Conservation (phyloP, 768 basidiomycete genomes). For the Lyophyllum atratum region DNA sequence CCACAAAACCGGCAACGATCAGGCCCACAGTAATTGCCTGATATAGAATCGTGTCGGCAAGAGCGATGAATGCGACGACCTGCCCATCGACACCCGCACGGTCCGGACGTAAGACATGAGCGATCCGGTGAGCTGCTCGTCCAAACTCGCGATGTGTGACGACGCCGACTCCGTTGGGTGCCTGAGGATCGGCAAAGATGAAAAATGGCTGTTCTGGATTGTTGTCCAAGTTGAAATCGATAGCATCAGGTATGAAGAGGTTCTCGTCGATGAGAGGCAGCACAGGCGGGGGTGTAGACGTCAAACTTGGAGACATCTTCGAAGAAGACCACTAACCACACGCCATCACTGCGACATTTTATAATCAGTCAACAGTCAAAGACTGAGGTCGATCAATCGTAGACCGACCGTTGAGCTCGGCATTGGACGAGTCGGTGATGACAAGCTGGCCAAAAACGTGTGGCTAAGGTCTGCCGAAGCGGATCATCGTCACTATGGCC, state of each 20-base stretch:
- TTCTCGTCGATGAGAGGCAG: conserved; percentile 3
- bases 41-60: conserved; percentile 38
- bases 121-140: conserved; percentile 44
- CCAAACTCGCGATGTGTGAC: conserved; percentile 46
- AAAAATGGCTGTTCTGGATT: conserved; percentile 14
- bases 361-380: too few relatives aligned
- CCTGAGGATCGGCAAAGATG: neutral
- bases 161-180: conserved; percentile 14
- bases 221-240: conserved; percentile 13
- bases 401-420: too few relatives aligned
- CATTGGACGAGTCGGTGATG: too few relatives aligned
- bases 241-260: conserved; percentile 7
- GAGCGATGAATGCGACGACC: conserved; percentile 38
- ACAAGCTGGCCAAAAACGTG: too few relatives aligned
- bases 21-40: conserved; percentile 41
- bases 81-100: conserved; percentile 30
- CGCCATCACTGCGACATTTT: too few relatives aligned
- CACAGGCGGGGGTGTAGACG: neutral
- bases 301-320: neutral
- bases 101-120: conserved; percentile 37
- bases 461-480: too few relatives aligned
- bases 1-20: conserved; percentile 36
- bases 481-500: too few relatives aligned
- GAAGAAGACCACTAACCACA: too few relatives aligned
- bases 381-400: too few relatives aligned